These are phyloP conservation scores for Nakaseomyces uthaithaninus DNA, from an alignment of 1,139 yeast species.

Conservation along the genomic window DNA sequence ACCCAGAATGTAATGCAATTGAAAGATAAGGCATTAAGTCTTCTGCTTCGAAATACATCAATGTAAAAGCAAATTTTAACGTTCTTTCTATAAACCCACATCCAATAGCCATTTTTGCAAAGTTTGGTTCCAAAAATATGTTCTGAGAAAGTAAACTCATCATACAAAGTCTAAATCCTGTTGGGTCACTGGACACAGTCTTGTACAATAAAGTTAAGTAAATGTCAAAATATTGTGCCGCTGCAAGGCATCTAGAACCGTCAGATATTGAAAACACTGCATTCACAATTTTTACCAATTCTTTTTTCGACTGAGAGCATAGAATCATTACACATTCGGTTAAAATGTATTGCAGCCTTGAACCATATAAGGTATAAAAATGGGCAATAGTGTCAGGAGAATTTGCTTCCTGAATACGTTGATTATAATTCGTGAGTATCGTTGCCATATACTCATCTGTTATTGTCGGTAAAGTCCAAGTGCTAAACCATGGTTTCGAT, in stretches of 20 bases:
- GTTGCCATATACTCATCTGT: conserved; percentile 34
- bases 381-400: conserved; percentile 24
- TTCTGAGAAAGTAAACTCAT: conserved; percentile 76
- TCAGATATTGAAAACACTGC: conserved; percentile 63
- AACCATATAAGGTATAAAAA: conserved; percentile 44
- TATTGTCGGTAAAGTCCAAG: conserved; percentile 26
- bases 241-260: conserved; percentile 50
- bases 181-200: conserved; percentile 55
- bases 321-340: conserved; percentile 43
- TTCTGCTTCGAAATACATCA: conserved; percentile 58
- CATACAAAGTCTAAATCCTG: conserved; percentile 77
- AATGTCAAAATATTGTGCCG: conserved; percentile 74
- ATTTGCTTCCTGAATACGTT: conserved; percentile 37
- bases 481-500: conserved; percentile 22
- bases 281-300: conserved; percentile 61
- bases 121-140: conserved; percentile 74
- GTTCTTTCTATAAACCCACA: conserved; percentile 42
- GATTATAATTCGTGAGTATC: conserved; percentile 38
- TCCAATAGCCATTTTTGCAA: conserved; percentile 59
- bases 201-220: conserved; percentile 69
- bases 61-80: conserved; percentile 35
- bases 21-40: conserved; percentile 58
- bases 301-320: conserved; percentile 53
- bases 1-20: conserved; percentile 43
- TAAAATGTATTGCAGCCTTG: conserved; percentile 70